Evolutionary conservation across 352 stramenopile genomes (phyloP).

Genomic region (Pythium coloratum): DNA sequence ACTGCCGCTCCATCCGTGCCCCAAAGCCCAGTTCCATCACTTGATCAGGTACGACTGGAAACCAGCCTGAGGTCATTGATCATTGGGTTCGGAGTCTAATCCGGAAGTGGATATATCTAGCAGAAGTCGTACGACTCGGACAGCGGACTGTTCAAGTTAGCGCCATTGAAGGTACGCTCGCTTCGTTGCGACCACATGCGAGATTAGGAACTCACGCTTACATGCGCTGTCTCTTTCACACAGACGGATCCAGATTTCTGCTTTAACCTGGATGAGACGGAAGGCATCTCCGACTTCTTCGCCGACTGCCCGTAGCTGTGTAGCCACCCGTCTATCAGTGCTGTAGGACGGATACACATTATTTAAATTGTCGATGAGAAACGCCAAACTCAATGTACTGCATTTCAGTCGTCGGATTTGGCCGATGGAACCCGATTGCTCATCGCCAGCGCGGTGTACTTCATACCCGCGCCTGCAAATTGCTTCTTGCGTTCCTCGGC

Average conservation of each 20-base stretch:
- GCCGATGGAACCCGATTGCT: constrained; percentile 46
- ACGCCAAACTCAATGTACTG: neutral
- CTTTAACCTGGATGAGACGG: constrained; percentile 86
- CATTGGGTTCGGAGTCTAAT: neutral
- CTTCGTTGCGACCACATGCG: neutral
- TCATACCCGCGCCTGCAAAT: constrained; percentile 69
- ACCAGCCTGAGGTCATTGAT: neutral
- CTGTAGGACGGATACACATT: constrained; percentile 2
- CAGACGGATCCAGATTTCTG: constrained; percentile 87
- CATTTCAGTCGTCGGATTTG: constrained; percentile 18
- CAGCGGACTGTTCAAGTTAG: constrained; percentile 81
- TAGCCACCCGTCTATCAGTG: constrained; percentile 6
- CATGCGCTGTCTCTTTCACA: neutral
- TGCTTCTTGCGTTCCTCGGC: constrained; percentile 81
- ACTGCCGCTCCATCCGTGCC: constrained; percentile 20
- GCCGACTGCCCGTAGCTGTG: constrained; percentile 60
- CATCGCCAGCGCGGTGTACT: constrained; percentile 83
- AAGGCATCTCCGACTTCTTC: constrained; percentile 90
- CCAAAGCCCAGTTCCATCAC: constrained; percentile 38
- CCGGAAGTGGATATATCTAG: neutral
- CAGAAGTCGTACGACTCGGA: constrained; percentile 85
- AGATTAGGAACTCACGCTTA: neutral
- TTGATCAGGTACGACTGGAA: constrained; percentile 52
- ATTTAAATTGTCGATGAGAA: constrained; percentile 24
- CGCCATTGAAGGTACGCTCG: constrained; percentile 70